Conservation (phyloP, 176 grass and related monocot species). For the Chrysopogon serrulatus region DNA sequence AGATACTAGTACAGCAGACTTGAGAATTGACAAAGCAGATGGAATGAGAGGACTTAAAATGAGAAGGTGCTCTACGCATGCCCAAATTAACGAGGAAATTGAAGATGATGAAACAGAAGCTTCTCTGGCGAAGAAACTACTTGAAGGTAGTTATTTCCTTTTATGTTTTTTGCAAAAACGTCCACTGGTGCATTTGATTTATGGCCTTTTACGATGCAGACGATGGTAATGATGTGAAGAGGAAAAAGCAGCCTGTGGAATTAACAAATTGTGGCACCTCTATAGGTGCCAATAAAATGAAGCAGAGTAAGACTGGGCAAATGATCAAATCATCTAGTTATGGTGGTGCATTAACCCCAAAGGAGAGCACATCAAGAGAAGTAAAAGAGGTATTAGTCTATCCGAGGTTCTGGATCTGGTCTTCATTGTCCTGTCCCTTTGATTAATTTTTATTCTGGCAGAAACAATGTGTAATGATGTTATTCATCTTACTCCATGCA, state of each 20-base stretch:
- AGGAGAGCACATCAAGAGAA: constrained; percentile 54
- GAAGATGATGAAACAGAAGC: constrained; percentile 91
- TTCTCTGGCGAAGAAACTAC: constrained; percentile 63
- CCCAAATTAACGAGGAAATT: constrained; percentile 73
- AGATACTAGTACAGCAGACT: constrained; percentile 53
- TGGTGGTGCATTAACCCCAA: constrained; percentile 46
- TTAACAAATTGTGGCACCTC: constrained; percentile 41
- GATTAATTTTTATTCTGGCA: constrained; percentile 9
- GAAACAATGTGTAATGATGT: constrained; percentile 19
- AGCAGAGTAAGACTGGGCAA: constrained; percentile 55
- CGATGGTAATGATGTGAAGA: constrained; percentile 59
- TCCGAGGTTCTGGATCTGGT: background rate
- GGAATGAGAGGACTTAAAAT: constrained; percentile 81
- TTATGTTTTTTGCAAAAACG: constrained; percentile 5
- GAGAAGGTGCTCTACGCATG: constrained; percentile 65
- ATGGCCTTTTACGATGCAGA: constrained; percentile 46
- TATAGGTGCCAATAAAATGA: constrained; percentile 43
- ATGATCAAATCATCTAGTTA: constrained; percentile 43
- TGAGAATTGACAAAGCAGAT: constrained; percentile 57
- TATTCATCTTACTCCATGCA: constrained; percentile 34
- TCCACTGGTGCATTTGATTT: constrained; percentile 18
- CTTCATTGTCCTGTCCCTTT: background rate
- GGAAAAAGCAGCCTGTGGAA: constrained; percentile 54
- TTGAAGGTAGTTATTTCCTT: constrained; percentile 65
- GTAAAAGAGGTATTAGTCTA: constrained; percentile 63